These are phyloP conservation scores for Annulohypoxylon nitens DNA, from an alignment of 495 filamentous ascomycete genomes.

Conservation along the genomic window DNA sequence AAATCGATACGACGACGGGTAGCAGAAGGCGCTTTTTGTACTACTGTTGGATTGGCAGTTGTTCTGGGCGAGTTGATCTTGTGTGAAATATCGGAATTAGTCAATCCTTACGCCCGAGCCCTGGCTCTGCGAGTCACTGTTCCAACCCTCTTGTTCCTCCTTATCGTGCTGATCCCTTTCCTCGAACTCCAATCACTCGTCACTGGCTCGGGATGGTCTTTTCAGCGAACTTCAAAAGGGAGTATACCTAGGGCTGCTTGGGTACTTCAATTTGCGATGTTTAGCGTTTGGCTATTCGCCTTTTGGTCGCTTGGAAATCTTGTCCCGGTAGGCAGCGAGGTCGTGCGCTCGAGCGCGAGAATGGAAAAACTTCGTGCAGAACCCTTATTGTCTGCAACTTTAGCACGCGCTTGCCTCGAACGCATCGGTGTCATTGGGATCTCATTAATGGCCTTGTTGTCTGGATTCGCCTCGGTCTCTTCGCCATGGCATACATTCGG, in stretches of 20 bases:
- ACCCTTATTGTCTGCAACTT: slow-evolving; percentile 35
- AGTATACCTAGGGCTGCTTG: slow-evolving; percentile 65
- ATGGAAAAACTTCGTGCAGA: slow-evolving; percentile 42
- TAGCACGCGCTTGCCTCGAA: slow-evolving; percentile 81
- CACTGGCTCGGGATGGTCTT: slow-evolving; percentile 68
- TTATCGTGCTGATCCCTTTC: slow-evolving; percentile 76
- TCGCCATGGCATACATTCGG: slow-evolving; percentile 85
- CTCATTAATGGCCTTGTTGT: slow-evolving; percentile 82
- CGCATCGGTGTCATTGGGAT: slow-evolving; percentile 85
- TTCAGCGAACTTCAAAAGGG: slow-evolving; percentile 64
- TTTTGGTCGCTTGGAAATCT: slow-evolving; percentile 82
- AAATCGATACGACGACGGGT: slow-evolving; percentile 63
- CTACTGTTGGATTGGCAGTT: slow-evolving; percentile 76
- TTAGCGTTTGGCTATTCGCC: slow-evolving; percentile 71
- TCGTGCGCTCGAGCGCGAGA: slow-evolving; percentile 44
- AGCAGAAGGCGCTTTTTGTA: slow-evolving; percentile 74
- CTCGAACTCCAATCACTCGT: slow-evolving; percentile 78
- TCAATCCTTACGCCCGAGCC: slow-evolving; percentile 71
- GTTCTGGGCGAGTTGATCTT: slow-evolving; percentile 82
- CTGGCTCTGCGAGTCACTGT: slow-evolving; percentile 74
- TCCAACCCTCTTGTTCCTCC: slow-evolving; percentile 71
- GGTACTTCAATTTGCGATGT: slow-evolving; percentile 68
- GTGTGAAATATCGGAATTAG: slow-evolving; percentile 80
- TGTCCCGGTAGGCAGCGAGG: slow-evolving; percentile 66
- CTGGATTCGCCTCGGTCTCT: slow-evolving; percentile 84